phyloP scores from a whole-genome alignment of 2,329 filamentous ascomycete genomes.

The Monilinia polystroma region DNA sequence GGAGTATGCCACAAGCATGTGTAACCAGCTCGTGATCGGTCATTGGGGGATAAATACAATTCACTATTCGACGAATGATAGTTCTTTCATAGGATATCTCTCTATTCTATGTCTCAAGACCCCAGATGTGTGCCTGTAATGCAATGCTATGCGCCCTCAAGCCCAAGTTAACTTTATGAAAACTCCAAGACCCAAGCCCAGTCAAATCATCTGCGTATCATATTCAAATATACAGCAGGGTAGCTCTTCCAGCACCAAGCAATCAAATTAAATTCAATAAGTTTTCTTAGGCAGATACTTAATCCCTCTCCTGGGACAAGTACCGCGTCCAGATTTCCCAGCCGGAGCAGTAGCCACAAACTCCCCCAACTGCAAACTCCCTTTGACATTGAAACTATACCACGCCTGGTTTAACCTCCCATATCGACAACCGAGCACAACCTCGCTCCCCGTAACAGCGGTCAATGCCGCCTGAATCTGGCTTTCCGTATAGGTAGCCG shows the following conservation, averaged over 20 bases:
- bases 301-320: slow-evolving; percentile 27
- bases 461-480: slow-evolving; percentile 47
- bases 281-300: slow-evolving; percentile 28
- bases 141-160: not conserved
- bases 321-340: slow-evolving; percentile 26
- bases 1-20: not conserved
- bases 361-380: slow-evolving; percentile 28
- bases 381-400: slow-evolving; percentile 42
- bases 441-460: slow-evolving; percentile 46
- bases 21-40: not conserved
- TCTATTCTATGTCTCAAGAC: not conserved
- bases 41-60: not conserved
- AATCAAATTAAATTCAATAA: not conserved
- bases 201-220: not conserved
- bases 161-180: not conserved
- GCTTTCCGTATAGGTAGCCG: slow-evolving; percentile 43
- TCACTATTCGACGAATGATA: not conserved
- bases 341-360: slow-evolving; percentile 28
- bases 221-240: not conserved
- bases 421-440: slow-evolving; percentile 47
- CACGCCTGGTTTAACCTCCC: slow-evolving; percentile 51
- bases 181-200: too few relatives aligned
- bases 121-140: not conserved
- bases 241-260: not conserved
- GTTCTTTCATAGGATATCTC: not conserved